Evolutionary conservation across 768 basidiomycete genomes (phyloP), one percentile per base, ranked within the genome.

Genomic region (Terana coerulea): DNA sequence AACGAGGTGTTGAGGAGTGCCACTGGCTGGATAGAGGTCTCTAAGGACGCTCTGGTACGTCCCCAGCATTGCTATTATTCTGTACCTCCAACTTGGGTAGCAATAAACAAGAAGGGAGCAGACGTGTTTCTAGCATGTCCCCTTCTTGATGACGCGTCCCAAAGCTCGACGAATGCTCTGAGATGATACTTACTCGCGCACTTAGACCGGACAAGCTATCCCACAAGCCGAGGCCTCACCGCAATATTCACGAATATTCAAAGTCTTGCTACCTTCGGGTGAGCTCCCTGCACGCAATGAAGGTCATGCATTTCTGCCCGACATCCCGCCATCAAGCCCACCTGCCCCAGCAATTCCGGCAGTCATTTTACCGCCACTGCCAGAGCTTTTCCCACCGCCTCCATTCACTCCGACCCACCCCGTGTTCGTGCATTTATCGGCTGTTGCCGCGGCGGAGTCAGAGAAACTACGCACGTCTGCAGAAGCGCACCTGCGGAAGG

Each of bases 341-440:
- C 43, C 36, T 15, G 51, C 24, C 7, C 45, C 47, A 29, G 21
- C 42, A 15, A 33, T 43, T 11, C 57, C n/a, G 76, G 53, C 51
- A 47, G 31, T 21, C 45, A 55, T 55, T 63, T 70, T 91, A 37
- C 75, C 80, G 33, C 66, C 74, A 51, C 58, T 86, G 55, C 75
- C 76, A 33, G 75, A 84, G 5, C 67, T 91, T 33, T 86, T 89
- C 63, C 80, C 82, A 24, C 88, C 88, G 15, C 80, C 84, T 19
- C 88, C 89, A 15, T 91, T 87, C 66, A 79, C 84, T 0, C 84
- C 89, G 6, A 80, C 84, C 15, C 86, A 91, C 58, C 80, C 81
- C 6, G 78, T 82, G 35, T 91, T 91, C 61, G 55, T 72, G 36
- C 81, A 87, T 63, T 72, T 91, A 28, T 75, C 83, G 14, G 71